These are phyloP conservation scores for Butyriboletus loyo DNA, from an alignment of 768 basidiomycete genomes.

Conservation along the genomic window DNA sequence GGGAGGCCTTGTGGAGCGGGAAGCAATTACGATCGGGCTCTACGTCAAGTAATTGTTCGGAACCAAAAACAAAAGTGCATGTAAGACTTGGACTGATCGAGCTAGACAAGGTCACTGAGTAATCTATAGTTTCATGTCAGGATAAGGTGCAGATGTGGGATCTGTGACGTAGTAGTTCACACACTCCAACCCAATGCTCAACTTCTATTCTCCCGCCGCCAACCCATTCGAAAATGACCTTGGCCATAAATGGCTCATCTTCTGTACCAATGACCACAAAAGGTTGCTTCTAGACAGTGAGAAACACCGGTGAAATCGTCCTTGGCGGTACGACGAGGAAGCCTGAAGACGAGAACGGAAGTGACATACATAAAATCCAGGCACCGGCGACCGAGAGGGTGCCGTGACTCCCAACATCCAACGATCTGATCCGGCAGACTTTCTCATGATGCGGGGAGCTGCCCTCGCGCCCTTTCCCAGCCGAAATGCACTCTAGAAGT, in stretches of 20 bases:
- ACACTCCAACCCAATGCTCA: slow-evolving; percentile 53
- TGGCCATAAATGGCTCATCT: slow-evolving; percentile 45
- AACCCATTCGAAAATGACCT: slow-evolving; percentile 39
- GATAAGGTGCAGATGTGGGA: not conserved
- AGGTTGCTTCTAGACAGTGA: slow-evolving; percentile 36
- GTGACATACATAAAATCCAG: slow-evolving; percentile 11
- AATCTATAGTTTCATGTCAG: not conserved
- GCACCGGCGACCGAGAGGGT: slow-evolving; percentile 39
- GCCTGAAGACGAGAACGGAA: slow-evolving; percentile 27
- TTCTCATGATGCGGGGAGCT: too few species aligned
- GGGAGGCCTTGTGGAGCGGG: slow-evolving; percentile 24
- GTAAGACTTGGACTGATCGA: slow-evolving; percentile 38
- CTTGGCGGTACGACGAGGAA: slow-evolving; percentile 40
- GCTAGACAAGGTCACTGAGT: slow-evolving; percentile 30
- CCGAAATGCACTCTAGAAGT: too few species aligned
- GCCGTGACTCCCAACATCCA: slow-evolving; percentile 46
- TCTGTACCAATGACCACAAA: slow-evolving; percentile 41
- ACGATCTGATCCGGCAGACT: slow-evolving; percentile 43
- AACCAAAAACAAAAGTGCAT: slow-evolving; percentile 41
- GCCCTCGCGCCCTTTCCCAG: too few species aligned
- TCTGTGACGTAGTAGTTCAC: slow-evolving; percentile 11
- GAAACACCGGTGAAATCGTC: slow-evolving; percentile 28
- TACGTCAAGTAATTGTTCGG: slow-evolving; percentile 49
- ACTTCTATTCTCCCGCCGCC: slow-evolving; percentile 43
- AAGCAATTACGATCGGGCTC: slow-evolving; percentile 46